Evolutionary conservation across 108 stramenopile species (phyloP).

Genomic region (Nannochloropsis granulata): DNA sequence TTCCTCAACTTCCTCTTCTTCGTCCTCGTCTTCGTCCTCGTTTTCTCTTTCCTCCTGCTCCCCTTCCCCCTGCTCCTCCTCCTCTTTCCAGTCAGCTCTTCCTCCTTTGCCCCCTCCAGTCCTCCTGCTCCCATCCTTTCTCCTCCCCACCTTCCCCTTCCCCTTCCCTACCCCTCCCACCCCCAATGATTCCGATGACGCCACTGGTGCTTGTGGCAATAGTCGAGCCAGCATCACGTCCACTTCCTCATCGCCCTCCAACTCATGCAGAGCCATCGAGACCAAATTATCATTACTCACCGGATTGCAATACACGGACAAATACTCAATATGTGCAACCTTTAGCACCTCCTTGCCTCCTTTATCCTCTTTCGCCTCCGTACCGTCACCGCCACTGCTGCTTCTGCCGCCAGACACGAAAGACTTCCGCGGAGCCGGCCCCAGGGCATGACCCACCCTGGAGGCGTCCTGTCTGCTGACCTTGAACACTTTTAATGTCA

Average conservation of each 20-base stretch:
- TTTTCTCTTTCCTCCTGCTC: not conserved
- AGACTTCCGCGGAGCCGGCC: not conserved
- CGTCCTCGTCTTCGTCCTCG: not conserved
- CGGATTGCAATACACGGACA: not conserved
- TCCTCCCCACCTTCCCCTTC: not conserved
- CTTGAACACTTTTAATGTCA: conserved; percentile 53
- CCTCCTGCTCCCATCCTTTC: not conserved
- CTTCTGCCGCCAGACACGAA: not conserved
- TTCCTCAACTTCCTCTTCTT: not conserved
- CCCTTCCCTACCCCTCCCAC: not conserved
- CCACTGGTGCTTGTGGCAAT: not conserved
- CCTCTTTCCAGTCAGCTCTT: no score
- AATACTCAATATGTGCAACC: not conserved
- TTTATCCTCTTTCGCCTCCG: not conserved
- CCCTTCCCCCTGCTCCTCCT: not conserved
- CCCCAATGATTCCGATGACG: no score
- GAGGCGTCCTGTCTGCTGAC: not conserved
- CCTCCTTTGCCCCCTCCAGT: not conserved
- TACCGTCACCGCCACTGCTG: not conserved
- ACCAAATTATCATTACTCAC: not conserved
- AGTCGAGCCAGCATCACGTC: not conserved
- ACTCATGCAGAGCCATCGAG: not conserved
- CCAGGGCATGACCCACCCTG: not conserved
- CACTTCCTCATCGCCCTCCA: not conserved
- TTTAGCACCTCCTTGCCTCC: not conserved